These are phyloP conservation scores for Penstemon newberryi DNA, from an alignment of 257 asterid species.

Conservation along the genomic window DNA sequence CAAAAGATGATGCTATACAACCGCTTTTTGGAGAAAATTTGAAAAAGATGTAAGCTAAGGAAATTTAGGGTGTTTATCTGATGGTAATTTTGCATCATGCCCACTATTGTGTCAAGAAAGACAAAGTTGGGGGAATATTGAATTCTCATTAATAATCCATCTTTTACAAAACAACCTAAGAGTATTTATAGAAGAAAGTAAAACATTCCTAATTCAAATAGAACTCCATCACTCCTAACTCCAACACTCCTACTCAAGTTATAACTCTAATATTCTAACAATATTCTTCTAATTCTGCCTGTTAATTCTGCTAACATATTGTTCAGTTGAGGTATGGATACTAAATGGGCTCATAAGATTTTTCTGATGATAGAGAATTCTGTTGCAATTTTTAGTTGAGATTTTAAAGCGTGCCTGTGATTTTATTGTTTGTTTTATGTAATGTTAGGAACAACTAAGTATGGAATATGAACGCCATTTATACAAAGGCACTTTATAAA, in stretches of 20 bases:
- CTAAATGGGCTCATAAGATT: not conserved
- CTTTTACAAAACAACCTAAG: no score
- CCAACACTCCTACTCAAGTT: no score
- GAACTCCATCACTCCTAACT: no score
- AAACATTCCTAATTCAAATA: no score
- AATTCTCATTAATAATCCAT: no score
- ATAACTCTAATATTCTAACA: no score
- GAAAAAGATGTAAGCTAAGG: constrained; percentile 4
- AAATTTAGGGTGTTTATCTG: constrained; percentile 11
- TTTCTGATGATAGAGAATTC: constrained; percentile 10
- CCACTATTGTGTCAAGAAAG: not conserved
- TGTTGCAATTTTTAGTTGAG: not conserved
- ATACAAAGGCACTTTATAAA: not conserved
- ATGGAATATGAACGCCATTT: not conserved
- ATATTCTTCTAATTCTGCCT: not conserved
- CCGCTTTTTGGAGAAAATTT: not conserved
- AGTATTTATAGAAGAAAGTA: no score
- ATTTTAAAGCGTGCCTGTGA: constrained; percentile 1
- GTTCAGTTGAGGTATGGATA: constrained; percentile 2
- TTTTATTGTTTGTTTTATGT: constrained; percentile 18
- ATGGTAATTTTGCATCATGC: constrained; percentile 14
- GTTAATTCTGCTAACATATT: no score
- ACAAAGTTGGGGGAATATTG: no score
- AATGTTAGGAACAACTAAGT: constrained; percentile 8
- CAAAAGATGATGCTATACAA: constrained; percentile 8